These are phyloP conservation scores for Cinnamomum chago DNA, from an alignment of 164 flowering plant species.

Conservation along the genomic window DNA sequence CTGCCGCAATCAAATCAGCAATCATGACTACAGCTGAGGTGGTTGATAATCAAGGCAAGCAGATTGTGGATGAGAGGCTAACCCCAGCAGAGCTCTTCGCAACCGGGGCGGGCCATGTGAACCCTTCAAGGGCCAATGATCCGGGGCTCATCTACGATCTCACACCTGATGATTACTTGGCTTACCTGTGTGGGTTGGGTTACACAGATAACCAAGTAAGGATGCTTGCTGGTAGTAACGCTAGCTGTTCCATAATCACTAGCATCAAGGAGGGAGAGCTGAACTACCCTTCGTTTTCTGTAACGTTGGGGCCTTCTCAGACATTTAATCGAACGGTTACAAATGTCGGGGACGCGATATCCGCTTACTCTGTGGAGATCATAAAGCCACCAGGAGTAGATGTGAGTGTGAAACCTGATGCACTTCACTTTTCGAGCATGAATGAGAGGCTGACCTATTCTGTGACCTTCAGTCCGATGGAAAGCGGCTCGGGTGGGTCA, in stretches of 20 bases:
- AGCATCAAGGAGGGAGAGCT: conserved; percentile 12
- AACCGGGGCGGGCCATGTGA: conserved; percentile 48
- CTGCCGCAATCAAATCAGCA: conserved; percentile 8
- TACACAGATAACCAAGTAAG: background rate
- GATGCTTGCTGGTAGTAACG: background rate
- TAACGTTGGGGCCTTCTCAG: conserved; percentile 7
- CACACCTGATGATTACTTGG: conserved; percentile 31
- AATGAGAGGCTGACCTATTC: conserved; percentile 15
- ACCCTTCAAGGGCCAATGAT: conserved; percentile 3
- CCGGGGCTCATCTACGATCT: conserved; percentile 8
- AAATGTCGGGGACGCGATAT: conserved; percentile 37
- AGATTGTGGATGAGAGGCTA: conserved; percentile 31
- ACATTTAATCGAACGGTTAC: conserved; percentile 30
- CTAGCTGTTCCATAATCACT: background rate
- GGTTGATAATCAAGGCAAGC: conserved; percentile 11
- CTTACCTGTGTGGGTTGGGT: conserved; percentile 47
- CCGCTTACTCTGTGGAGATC: conserved; percentile 22
- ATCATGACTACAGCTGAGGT: conserved; percentile 23
- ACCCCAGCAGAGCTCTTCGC: conserved; percentile 33
- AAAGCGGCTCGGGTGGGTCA: background rate
- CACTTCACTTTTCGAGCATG: conserved; percentile 23
- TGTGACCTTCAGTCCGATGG: background rate
- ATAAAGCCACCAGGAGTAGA: conserved; percentile 26
- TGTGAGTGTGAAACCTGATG: conserved; percentile 24
- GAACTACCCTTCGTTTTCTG: conserved; percentile 15